Evolutionary conservation across 305 asterid species (phyloP).

Genomic region (Fraxinus ornus): DNA sequence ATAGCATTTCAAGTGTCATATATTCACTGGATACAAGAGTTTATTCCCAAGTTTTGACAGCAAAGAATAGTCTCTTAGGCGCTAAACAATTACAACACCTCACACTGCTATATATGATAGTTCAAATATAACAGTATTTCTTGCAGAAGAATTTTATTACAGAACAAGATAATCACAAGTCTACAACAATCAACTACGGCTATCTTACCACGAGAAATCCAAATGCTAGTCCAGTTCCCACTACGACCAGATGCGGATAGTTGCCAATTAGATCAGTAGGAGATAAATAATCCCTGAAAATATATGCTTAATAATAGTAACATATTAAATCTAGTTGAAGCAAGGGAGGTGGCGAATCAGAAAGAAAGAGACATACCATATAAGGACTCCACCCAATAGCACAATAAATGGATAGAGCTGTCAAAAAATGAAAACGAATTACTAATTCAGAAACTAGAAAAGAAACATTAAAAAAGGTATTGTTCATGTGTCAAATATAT

Average conservation of each 20-base stretch:
- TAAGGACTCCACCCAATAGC: conserved; percentile 70
- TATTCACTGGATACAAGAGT: background rate
- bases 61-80: background rate
- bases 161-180: background rate
- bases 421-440: background rate
- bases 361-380: conserved; percentile 35
- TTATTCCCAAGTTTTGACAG: background rate
- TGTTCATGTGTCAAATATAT: conserved; percentile 12
- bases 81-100: background rate
- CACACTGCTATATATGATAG: background rate
- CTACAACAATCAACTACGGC: conserved; percentile 12
- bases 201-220: conserved; percentile 92
- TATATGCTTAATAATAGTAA: conserved; percentile 24
- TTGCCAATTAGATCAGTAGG: conserved; percentile 60
- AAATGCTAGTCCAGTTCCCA: conserved; percentile 85
- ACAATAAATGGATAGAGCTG: conserved; percentile 77
- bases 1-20: background rate
- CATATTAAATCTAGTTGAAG: conserved; percentile 15
- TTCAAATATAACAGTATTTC: background rate
- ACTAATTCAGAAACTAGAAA: background rate
- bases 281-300: conserved; percentile 77
- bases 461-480: conserved; percentile 1
- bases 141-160: background rate
- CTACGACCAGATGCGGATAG: conserved; percentile 63
- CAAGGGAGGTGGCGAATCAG: conserved; percentile 12